These are phyloP conservation scores for Brassica nigra DNA, from an alignment of 345 rosid genomes.

Conservation along the genomic window DNA sequence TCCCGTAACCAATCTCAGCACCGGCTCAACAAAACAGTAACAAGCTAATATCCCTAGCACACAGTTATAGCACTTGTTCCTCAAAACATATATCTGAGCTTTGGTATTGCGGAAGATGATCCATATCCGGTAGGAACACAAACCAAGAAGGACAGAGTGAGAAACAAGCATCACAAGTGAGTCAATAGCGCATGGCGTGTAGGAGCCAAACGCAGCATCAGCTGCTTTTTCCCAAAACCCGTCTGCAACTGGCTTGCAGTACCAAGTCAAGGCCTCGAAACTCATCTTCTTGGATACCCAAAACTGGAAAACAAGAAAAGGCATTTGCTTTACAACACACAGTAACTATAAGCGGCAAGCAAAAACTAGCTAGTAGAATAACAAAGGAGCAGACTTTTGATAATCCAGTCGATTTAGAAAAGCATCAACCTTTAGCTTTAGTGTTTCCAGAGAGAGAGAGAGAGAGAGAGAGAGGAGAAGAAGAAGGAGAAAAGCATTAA, in stretches of 20 bases:
- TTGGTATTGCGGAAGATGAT: slow-evolving; percentile 53
- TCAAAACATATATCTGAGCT: slow-evolving; percentile 63
- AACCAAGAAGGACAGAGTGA: slow-evolving; percentile 64
- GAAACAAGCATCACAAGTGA: slow-evolving; percentile 65
- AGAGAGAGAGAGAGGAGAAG: slow-evolving; percentile 2
- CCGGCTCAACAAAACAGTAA: slow-evolving; percentile 72
- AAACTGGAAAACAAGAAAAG: slow-evolving; percentile 19
- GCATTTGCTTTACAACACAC: slow-evolving; percentile 7
- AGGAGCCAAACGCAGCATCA: slow-evolving; percentile 71
- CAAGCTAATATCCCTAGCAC: slow-evolving; percentile 63
- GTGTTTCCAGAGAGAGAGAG: neutral
- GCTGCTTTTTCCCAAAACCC: slow-evolving; percentile 65
- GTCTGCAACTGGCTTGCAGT: slow-evolving; percentile 66
- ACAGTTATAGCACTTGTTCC: slow-evolving; percentile 62
- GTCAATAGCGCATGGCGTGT: slow-evolving; percentile 76
- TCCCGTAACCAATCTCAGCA: slow-evolving; percentile 69
- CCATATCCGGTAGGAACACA: slow-evolving; percentile 80
- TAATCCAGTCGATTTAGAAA: neutral
- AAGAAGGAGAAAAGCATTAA: slow-evolving; percentile 22
- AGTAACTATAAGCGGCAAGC: neutral
- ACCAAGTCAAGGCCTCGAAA: slow-evolving; percentile 69
- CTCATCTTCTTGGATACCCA: slow-evolving; percentile 49
- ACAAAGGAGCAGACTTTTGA: neutral
- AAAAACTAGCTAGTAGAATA: neutral
- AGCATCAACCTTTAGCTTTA: neutral